Evolutionary conservation across 805 yeast genomes (phyloP).

Genomic region (Candida palmyrensis): DNA sequence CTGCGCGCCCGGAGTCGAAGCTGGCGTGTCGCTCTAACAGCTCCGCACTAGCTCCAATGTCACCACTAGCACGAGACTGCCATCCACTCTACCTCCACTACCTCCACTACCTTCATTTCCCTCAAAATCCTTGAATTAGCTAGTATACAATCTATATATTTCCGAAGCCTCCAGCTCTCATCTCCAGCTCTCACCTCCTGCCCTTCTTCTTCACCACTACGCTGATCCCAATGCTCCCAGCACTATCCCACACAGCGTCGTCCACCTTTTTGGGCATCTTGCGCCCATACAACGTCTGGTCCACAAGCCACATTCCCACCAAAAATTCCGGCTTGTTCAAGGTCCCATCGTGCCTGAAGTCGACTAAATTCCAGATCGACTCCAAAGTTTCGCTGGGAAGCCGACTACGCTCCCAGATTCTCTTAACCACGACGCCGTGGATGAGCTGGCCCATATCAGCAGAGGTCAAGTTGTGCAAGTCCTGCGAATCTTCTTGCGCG

Average conservation of each 20-base stretch:
- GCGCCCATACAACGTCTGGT: conserved; percentile 91
- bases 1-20: too few relatives aligned
- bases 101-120: conserved; percentile 1
- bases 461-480: conserved; percentile 24
- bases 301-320: conserved; percentile 98
- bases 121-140: too few relatives aligned
- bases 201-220: conserved; percentile 34
- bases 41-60: too few relatives aligned
- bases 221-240: conserved; percentile 43
- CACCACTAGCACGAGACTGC: too few relatives aligned
- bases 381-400: conserved; percentile 54
- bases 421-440: conserved; percentile 63
- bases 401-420: conserved; percentile 76
- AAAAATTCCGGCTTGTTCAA: conserved; percentile 76
- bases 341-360: conserved; percentile 62
- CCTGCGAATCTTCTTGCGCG: conserved; percentile 18
- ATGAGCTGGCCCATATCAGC: conserved; percentile 31
- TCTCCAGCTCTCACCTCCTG: conserved; percentile 4
- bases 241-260: conserved; percentile 76
- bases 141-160: too few relatives aligned
- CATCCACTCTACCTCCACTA: too few relatives aligned
- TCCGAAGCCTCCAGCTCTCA: too few relatives aligned
- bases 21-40: too few relatives aligned
- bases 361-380: conserved; percentile 71
- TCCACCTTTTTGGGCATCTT: conserved; percentile 73